Base-by-base conservation (phyloP, 106 monocot genomes). In the Platanthera zijinensis region DNA sequence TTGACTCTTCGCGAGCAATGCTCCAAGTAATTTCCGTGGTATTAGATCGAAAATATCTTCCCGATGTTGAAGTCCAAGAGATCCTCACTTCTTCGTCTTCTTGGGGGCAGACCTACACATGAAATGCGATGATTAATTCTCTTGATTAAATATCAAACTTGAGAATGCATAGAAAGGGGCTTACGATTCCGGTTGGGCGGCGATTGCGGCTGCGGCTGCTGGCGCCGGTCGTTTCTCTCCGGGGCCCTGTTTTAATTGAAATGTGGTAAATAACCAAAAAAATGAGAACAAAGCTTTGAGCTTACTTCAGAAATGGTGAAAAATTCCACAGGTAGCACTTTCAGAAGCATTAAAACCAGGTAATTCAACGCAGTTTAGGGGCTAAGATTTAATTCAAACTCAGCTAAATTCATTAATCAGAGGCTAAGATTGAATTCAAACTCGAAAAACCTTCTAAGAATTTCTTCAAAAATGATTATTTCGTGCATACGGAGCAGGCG, bases 231-330 rank as follows among this genome's bases (percentile, higher is more conserved):
- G 19, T 59, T 19, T 59, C 30, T 67, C 77, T 51, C 77, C 77
- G 1, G 77, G 77, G 6, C 77, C 77, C 77, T 77, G 49, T 66
- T 50, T 59, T 59, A 59, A 59, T 59, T 59, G 59, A 59, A 19
- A 11, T 1, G 4, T 47, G 12, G 30, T 12, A 12, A 11, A 14
- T 50, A 21, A 66, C 13, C 10, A 48, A 48, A 48, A n/a, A 48
- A 19, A 13, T 48, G 7, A 75, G 15, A 17, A 14, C 19, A 50
- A 66, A 51, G 48, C 5, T 15, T 50, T 2, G 8, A 49, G 8
- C 18, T 64, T 50, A 6, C 4, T 19, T 57, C 13, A 4, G 6
- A 5, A 76, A 25, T 50, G 9, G 15, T 14, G 21, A 18, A 39
- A 48, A 7, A 8, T 7, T 72, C 10, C 5, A 72, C 50, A 72